Evolutionary conservation across 2,329 filamentous ascomycete genomes (phyloP), one percentile per base, ranked within the genome.

Genomic region (Trichoderma breve): DNA sequence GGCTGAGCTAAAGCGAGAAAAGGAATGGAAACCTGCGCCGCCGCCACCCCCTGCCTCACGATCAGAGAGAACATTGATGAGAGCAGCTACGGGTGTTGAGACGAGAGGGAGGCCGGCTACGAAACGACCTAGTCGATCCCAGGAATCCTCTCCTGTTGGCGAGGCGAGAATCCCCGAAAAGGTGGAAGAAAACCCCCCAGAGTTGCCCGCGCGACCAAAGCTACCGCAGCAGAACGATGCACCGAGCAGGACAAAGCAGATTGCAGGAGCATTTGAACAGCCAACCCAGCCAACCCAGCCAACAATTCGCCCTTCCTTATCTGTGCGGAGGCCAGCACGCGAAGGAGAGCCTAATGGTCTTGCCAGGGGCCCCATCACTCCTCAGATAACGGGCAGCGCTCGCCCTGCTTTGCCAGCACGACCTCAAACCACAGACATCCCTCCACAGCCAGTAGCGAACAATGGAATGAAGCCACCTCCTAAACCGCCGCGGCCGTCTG

Each of bases 141-240:
- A 84, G 73, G 82, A 84, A 77, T 78, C 90, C 0, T 97, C 95
- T 1, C 95, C 95, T 0, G 97, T 98, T 78, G 94, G 94, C 43
- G 94, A 94, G 21, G 94, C 95, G 0, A 91, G 90, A 75, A 95
- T 92, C 78, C 88, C 89, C 5, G 90, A 87, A 69, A 72, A 43
- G 36, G 53, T 84, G 0, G 84, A 83, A n/a, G 82, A 83, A n/a
- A 82, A 83, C 7, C 85, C 85, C 8, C 86, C 87, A 1, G 82
- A 81, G 70, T 83, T 87, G 58, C 86, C 83, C 21, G 83, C 80
- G 7, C 82, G 87, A 14, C 86, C 86, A 60, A 86, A 87, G 34
- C 88, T 87, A 2, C 78, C 76, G 11, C 74, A 74, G 0, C 76
- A 77, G 6, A 76, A 72, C 34, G 76, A 78, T 26, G 73, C 71